These are phyloP conservation scores for Cyberlindnera petersonii DNA, from an alignment of 805 yeast species.

Conservation along the genomic window DNA sequence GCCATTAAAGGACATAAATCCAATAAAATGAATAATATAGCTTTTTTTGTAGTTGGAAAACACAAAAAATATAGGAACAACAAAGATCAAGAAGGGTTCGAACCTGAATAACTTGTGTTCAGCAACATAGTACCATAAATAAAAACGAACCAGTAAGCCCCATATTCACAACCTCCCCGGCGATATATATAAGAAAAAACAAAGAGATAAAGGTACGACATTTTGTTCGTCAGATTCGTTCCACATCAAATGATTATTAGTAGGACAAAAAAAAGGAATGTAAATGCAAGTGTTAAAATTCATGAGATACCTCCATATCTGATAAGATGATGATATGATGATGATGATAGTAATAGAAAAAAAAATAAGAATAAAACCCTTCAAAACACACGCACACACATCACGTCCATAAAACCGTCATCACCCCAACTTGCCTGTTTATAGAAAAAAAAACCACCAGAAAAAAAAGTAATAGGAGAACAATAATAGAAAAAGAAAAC, in stretches of 20 bases:
- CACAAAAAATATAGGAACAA: too few relatives aligned
- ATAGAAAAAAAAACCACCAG: neutral
- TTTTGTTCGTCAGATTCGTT: slow-evolving; percentile 8
- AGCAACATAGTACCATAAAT: too few relatives aligned
- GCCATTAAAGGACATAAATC: too few relatives aligned
- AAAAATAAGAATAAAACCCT: neutral
- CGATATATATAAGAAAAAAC: neutral
- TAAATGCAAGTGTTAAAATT: neutral
- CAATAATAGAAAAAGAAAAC: slow-evolving; percentile 1
- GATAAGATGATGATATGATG: slow-evolving; percentile 2
- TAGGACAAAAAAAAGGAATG: slow-evolving; percentile 4
- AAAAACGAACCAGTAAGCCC: neutral
- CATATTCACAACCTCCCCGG: slow-evolving; percentile 1
- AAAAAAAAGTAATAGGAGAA: slow-evolving; percentile 1
- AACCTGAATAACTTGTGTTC: too few relatives aligned
- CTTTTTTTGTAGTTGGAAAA: too few relatives aligned
- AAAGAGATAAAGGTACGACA: slow-evolving; percentile 1
- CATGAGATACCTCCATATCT: slow-evolving; percentile 2
- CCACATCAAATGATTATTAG: slow-evolving; percentile 6
- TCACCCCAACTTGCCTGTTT: slow-evolving; percentile 4
- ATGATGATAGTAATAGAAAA: neutral
- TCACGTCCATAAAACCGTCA: slow-evolving; percentile 5
- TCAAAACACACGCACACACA: slow-evolving; percentile 6
- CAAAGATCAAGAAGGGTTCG: too few relatives aligned
- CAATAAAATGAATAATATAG: too few relatives aligned